Base-by-base conservation (phyloP, 805 yeast species). In the Candida sonorensis region DNA sequence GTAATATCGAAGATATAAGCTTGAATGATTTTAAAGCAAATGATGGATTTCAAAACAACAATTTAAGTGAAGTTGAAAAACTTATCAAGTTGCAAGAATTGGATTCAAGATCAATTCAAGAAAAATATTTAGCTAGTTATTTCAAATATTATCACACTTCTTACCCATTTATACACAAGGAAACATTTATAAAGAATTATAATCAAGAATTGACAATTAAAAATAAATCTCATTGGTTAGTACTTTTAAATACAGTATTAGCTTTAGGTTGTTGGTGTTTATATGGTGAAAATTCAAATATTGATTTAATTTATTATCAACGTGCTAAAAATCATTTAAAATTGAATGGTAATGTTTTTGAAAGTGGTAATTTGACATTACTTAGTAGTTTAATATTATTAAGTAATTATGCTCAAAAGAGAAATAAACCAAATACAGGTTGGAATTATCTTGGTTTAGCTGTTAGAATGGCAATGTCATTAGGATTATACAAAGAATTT, bases 241-340 rank as follows among this genome's bases (percentile, higher is more conserved):
- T 76, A 15, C 45, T 80, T 20, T 51, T 74, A 26, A 70, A 77
- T 45, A 66, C 78, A 0, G 74, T 78, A 0, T 50, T 77, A 17
- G 81, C 82, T 0, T 54, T 80, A n/a, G 87, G 86, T 11, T 69
- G 82, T 16, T 78, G 82, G 80, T 75, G 81, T 48, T 40, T 68
- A 9, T 66, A 70, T 42, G 79, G 78, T 10, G 80, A 75, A 40
- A 51, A 62, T 12, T 59, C 71, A 2, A 64, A 63, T 34, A 59
- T 67, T 25, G 83, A 78, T 46, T 39, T 75, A 22, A 59, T 68
- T 28, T 79, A 76, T 38, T 80, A 75, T 45, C 67, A 67, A 29
- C 61, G 69, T 38, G 77, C 78, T 14, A 66, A 70, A 50, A 54
- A 59, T 9, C 55, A 57, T 35, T 40, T 76, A 26, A 58, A 44